phyloP scores from a whole-genome alignment of 371 early-diverging fungal species.

The Rhizopus stolonifer region DNA sequence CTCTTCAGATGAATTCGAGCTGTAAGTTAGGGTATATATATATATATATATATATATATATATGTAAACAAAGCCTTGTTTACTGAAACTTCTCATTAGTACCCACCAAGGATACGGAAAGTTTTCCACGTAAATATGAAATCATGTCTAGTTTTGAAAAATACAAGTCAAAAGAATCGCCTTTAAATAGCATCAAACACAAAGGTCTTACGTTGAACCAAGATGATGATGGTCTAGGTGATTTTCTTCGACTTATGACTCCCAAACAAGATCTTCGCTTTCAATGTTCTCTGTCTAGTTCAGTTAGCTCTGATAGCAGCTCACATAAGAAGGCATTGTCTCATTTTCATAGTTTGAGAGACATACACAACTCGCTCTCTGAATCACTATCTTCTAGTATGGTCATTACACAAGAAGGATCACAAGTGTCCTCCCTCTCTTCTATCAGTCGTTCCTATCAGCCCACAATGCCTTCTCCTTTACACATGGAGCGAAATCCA shows the following conservation, averaged over 20 bases:
- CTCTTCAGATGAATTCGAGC: conserved; percentile 40
- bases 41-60: background rate
- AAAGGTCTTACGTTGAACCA: background rate
- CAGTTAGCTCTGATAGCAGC: background rate
- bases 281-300: conserved; percentile 12
- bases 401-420: background rate
- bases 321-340: conserved; percentile 16
- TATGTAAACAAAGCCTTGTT: background rate
- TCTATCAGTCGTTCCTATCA: conserved; percentile 24
- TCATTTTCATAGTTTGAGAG: conserved; percentile 36
- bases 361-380: conserved; percentile 27
- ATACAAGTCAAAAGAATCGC: conserved; percentile 20
- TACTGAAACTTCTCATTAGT: too few species aligned
- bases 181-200: conserved; percentile 5
- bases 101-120: background rate
- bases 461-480: conserved; percentile 24
- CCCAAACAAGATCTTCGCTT: conserved; percentile 51
- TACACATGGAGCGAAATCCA: conserved; percentile 18
- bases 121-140: conserved; percentile 17
- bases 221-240: conserved; percentile 54
- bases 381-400: conserved; percentile 21
- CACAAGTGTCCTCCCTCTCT: conserved; percentile 21
- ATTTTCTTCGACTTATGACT: conserved; percentile 60
- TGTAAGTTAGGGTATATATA: conserved; percentile 18
- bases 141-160: conserved; percentile 38